These are phyloP conservation scores for Tricladium varicosporioides DNA, from an alignment of 2,329 filamentous ascomycete species.

Conservation along the genomic window DNA sequence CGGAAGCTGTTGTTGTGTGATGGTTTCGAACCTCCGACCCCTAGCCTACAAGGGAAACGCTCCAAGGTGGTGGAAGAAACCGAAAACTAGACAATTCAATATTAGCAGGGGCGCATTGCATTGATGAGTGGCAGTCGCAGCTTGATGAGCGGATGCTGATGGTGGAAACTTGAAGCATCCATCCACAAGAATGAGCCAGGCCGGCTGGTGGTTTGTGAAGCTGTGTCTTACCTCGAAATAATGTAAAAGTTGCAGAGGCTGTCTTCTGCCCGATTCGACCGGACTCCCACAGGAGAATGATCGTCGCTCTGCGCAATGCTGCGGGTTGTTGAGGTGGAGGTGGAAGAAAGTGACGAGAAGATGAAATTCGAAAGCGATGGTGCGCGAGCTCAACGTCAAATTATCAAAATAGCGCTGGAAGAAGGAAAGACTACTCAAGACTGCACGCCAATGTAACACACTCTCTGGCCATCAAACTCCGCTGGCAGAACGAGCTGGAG, in stretches of 20 bases:
- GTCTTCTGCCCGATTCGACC: background rate
- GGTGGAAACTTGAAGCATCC: conserved; percentile 23
- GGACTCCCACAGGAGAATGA: conserved; percentile 5
- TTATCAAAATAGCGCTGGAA: conserved; percentile 24
- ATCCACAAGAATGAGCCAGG: conserved; percentile 13
- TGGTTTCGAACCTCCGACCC: conserved; percentile 22
- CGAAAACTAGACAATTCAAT: background rate
- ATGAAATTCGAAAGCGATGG: conserved; percentile 20
- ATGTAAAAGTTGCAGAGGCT: conserved; percentile 3
- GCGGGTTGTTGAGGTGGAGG: conserved; percentile 8
- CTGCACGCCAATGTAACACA: conserved; percentile 18
- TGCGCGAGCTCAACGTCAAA: conserved; percentile 25
- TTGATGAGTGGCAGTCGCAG: conserved; percentile 5
- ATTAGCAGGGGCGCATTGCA: conserved; percentile 24
- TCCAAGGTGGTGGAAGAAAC: conserved; percentile 16
- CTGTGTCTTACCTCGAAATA: conserved; percentile 32
- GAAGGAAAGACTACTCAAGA: conserved; percentile 26
- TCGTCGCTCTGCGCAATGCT: conserved; percentile 14
- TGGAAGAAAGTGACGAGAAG: conserved; percentile 7
- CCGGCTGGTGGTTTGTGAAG: conserved; percentile 10
- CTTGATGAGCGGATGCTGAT: conserved; percentile 8
- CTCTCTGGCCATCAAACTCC: conserved; percentile 29
- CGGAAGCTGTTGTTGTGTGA: conserved; percentile 17
- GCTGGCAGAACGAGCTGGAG: conserved; percentile 7
- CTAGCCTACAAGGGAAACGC: conserved; percentile 21